A percentile compares a stretch with the other conserved stretches of the same genome.
Conservation (phyloP, 2,329 filamentous ascomycete genomes). For the Kalmusia sp. region DNA sequence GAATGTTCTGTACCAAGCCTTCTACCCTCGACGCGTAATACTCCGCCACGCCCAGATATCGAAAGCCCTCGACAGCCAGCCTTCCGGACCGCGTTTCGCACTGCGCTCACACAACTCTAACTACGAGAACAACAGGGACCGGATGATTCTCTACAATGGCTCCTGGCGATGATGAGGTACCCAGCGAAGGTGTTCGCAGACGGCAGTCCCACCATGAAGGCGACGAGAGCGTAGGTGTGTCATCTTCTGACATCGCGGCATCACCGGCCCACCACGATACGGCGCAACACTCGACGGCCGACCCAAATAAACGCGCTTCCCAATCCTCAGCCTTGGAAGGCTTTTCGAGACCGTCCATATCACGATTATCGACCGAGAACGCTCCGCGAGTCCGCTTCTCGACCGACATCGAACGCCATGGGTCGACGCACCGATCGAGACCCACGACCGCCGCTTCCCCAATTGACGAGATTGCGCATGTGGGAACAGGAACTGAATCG, state of each 20-base stretch:
- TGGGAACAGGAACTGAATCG: conserved; percentile 15
- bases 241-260: conserved; percentile 15
- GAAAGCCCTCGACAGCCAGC: conserved; percentile 1
- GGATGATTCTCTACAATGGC: conserved; percentile 37
- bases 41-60: conserved; percentile 8
- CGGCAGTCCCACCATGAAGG: conserved; percentile 35
- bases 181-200: conserved; percentile 35
- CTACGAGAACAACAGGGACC: neutral
- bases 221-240: conserved; percentile 26
- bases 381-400: conserved; percentile 46
- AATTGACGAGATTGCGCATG: conserved; percentile 19
- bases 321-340: conserved; percentile 30
- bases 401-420: conserved; percentile 40
- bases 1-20: neutral
- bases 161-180: conserved; percentile 30
- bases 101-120: neutral
- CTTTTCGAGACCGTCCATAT: conserved; percentile 30
- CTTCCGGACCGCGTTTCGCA: no score
- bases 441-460: conserved; percentile 19
- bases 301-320: conserved; percentile 17
- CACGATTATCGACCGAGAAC: conserved; percentile 36
- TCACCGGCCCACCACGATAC: conserved; percentile 10
- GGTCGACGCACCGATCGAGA: conserved; percentile 19
- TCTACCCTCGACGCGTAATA: conserved; percentile 20
- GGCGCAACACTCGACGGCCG: conserved; percentile 13